These are phyloP conservation scores for Ganoderma lucidum DNA, from an alignment of 1,284 basidiomycete species.

Conservation along the genomic window DNA sequence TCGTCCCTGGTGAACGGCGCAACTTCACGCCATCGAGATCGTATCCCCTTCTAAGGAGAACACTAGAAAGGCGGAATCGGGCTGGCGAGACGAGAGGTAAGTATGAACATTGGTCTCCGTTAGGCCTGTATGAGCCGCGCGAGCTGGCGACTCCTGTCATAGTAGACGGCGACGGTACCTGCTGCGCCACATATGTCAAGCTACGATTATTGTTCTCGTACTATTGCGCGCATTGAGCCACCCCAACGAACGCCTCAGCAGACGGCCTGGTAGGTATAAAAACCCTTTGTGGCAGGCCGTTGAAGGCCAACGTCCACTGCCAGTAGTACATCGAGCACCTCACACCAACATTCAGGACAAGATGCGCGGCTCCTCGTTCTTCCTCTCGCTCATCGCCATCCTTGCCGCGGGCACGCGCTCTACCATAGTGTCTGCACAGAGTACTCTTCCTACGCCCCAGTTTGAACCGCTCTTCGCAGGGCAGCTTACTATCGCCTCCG, in stretches of 20 bases:
- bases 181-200: not conserved
- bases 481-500: not conserved
- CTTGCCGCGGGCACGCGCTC: not conserved
- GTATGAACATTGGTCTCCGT: too few species aligned
- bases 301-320: not conserved
- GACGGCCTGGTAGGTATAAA: not conserved
- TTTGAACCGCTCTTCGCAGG: conserved; percentile 5
- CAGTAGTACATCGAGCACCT: not conserved
- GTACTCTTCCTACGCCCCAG: not conserved
- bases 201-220: too few species aligned
- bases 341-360: not conserved
- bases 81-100: too few species aligned
- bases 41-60: too few species aligned
- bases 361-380: not conserved
- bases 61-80: too few species aligned
- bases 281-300: not conserved
- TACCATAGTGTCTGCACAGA: not conserved
- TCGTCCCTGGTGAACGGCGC: too few species aligned
- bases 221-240: too few species aligned
- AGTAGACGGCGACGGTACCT: too few species aligned
- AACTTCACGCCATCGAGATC: too few species aligned
- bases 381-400: not conserved
- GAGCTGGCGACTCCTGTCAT: not conserved
- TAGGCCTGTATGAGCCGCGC: not conserved
- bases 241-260: not conserved